Evolutionary conservation across 2,329 filamentous ascomycete species (phyloP).

Genomic region (Alternaria sp.): DNA sequence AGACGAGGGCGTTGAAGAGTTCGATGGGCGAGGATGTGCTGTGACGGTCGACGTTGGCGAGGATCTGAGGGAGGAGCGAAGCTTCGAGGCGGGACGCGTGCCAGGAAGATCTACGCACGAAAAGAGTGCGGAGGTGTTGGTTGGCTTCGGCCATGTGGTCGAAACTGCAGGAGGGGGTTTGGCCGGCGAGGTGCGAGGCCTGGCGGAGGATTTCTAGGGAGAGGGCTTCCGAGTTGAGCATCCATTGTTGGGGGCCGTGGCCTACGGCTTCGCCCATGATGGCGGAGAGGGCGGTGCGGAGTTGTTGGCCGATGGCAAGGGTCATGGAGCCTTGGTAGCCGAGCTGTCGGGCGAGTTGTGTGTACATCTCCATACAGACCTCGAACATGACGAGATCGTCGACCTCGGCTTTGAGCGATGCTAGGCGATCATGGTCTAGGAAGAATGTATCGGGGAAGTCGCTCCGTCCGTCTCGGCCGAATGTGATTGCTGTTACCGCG

Average conservation of each 20-base stretch:
- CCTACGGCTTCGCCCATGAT: slow-evolving; percentile 45
- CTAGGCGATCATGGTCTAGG: slow-evolving; percentile 62
- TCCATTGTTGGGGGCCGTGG: slow-evolving; percentile 47
- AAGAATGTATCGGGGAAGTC: slow-evolving; percentile 63
- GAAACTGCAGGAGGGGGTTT: slow-evolving; percentile 34
- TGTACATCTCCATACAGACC: slow-evolving; percentile 61
- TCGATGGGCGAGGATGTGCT: slow-evolving; percentile 49
- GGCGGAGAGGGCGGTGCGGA: slow-evolving; percentile 46
- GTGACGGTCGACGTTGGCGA: slow-evolving; percentile 38
- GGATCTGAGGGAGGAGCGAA: slow-evolving; percentile 33
- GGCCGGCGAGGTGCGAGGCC: slow-evolving; percentile 44
- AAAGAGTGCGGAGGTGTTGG: slow-evolving; percentile 41
- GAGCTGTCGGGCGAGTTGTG: slow-evolving; percentile 29
- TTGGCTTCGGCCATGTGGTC: slow-evolving; percentile 46
- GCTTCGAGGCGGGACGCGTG: slow-evolving; percentile 41
- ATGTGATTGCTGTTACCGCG: slow-evolving; percentile 53
- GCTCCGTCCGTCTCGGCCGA: slow-evolving; percentile 42
- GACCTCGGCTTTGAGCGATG: slow-evolving; percentile 59
- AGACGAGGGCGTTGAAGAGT: slow-evolving; percentile 53
- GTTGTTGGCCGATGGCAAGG: slow-evolving; percentile 23
- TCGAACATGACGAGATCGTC: slow-evolving; percentile 61
- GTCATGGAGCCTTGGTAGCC: slow-evolving; percentile 33
- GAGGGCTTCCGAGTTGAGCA: slow-evolving; percentile 51
- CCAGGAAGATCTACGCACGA: slow-evolving; percentile 38
- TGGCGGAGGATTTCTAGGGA: slow-evolving; percentile 55